phyloP scores from a whole-genome alignment of 1,284 basidiomycete species.

The Pseudozyma hubeiensis region DNA sequence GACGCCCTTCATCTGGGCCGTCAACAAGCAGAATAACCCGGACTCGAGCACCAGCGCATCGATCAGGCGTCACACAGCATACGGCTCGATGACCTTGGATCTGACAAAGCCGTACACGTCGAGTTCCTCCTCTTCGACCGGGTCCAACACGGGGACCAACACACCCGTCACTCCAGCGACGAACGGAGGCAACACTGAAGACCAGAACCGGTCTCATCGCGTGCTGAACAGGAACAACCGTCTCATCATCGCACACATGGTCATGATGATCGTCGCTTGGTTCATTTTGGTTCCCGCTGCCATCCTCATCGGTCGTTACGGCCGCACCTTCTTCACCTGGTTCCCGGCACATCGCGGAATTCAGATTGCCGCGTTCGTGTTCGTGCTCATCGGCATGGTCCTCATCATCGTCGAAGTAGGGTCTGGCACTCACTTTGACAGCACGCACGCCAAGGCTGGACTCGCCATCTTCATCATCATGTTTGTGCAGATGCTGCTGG shows the following conservation, averaged over 20 bases:
- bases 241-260: conserved; percentile 55
- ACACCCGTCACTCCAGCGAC: conserved; percentile 18
- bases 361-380: conserved; percentile 72
- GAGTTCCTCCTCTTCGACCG: conserved; percentile 12
- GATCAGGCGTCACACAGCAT: conserved; percentile 38
- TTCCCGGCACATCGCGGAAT: conserved; percentile 74
- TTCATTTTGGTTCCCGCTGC: conserved; percentile 75
- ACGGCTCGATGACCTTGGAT: conserved; percentile 48
- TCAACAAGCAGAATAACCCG: conserved; percentile 43
- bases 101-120: conserved; percentile 54
- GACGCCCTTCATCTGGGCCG: conserved; percentile 56
- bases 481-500: conserved; percentile 74
- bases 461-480: conserved; percentile 76
- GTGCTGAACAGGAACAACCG: conserved; percentile 36
- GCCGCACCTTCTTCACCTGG: conserved; percentile 75
- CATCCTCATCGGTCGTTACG: conserved; percentile 74
- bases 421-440: conserved; percentile 29
- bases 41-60: conserved; percentile 18
- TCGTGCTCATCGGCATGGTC: conserved; percentile 73
- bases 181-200: not conserved
- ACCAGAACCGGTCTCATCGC: conserved; percentile 6
- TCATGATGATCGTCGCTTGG: conserved; percentile 72
- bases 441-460: conserved; percentile 72
- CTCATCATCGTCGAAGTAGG: conserved; percentile 72
- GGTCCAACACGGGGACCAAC: conserved; percentile 2